Percentiles rank a stretch among this genome's conserved stretches.
Conservation (phyloP, 2,329 filamentous ascomycete species). For the Phialophora tarda region DNA sequence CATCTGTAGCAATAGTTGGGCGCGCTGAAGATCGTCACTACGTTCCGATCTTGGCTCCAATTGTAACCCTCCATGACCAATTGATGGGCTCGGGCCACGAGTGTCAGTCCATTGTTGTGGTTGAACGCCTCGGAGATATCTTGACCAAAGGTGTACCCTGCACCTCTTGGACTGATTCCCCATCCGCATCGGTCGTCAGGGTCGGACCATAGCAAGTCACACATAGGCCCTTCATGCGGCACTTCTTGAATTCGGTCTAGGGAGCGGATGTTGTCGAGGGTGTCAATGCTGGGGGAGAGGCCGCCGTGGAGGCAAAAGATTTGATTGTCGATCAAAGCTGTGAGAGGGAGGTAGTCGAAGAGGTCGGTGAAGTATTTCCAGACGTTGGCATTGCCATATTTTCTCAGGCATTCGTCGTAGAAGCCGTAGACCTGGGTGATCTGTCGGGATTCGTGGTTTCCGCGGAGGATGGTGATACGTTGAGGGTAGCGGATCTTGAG, state of each 20-base stretch:
- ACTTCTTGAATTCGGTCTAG: conserved; percentile 98
- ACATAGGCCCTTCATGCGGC: conserved; percentile 97
- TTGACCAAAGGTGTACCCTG: conserved; percentile 93
- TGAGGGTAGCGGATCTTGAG: conserved; percentile 98
- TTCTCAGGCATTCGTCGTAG: conserved; percentile 97
- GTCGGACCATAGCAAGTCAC: conserved; percentile 96
- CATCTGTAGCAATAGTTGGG: conserved; percentile 98
- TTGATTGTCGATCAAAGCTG: conserved; percentile 97
- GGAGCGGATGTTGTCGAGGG: conserved; percentile 91
- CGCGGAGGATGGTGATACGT: conserved; percentile 96
- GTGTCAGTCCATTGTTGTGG: conserved; percentile 95
- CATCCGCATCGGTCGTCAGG: conserved; percentile 95
- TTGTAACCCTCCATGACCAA: conserved; percentile 99
- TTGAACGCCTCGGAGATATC: conserved; percentile 99
- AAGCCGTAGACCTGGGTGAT: conserved; percentile 99
- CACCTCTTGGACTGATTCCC: conserved; percentile 93
- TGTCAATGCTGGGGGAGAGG: conserved; percentile 93
- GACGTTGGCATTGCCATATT: conserved; percentile 98
- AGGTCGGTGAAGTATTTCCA: conserved; percentile 99
- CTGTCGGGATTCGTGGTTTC: conserved; percentile 98
- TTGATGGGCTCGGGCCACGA: conserved; percentile 96
- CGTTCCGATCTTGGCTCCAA: conserved; percentile 97
- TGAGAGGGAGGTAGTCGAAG: conserved; percentile 97
- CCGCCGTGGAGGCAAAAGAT: conserved; percentile 99
- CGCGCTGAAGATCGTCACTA: conserved; percentile 94